These are phyloP conservation scores for Nicotiana knightiana DNA, from an alignment of 257 asterid species.

Conservation along the genomic window DNA sequence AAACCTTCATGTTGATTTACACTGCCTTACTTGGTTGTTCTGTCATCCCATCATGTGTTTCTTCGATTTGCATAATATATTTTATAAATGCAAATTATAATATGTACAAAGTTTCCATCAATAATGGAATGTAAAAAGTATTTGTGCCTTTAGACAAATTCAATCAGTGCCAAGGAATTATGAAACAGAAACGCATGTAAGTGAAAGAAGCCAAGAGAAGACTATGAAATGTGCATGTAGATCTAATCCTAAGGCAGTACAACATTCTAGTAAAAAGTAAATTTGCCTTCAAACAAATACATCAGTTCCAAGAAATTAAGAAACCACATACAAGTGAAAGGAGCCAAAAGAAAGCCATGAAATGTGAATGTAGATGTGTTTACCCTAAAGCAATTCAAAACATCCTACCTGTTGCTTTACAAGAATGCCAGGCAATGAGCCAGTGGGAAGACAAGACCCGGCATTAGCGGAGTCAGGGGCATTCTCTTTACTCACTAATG, in stretches of 20 bases:
- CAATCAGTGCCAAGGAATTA: neutral
- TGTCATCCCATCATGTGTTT: neutral
- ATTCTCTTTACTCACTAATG: slow-evolving; percentile 26
- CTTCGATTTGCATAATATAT: neutral
- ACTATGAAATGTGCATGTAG: neutral
- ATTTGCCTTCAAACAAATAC: neutral
- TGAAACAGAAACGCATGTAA: neutral
- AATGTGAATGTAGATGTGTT: neutral
- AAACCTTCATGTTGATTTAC: neutral
- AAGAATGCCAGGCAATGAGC: slow-evolving; percentile 38
- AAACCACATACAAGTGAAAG: neutral
- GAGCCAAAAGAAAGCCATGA: neutral
- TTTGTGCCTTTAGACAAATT: neutral
- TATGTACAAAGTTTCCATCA: neutral
- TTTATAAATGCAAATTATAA: neutral
- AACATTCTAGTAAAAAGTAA: neutral
- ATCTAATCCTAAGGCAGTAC: neutral
- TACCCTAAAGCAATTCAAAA: neutral
- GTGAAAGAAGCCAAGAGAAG: neutral
- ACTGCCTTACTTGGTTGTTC: neutral
- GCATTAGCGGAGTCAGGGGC: slow-evolving; percentile 21
- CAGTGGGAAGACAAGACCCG: slow-evolving; percentile 23
- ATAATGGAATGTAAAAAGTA: neutral
- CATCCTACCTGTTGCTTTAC: slow-evolving; percentile 57
- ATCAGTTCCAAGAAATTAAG: neutral